A percentile compares a stretch with the other conserved stretches of the same genome.
Evolutionary conservation across 495 filamentous ascomycete species (phyloP).

Genomic region (Penicillium manginii): DNA sequence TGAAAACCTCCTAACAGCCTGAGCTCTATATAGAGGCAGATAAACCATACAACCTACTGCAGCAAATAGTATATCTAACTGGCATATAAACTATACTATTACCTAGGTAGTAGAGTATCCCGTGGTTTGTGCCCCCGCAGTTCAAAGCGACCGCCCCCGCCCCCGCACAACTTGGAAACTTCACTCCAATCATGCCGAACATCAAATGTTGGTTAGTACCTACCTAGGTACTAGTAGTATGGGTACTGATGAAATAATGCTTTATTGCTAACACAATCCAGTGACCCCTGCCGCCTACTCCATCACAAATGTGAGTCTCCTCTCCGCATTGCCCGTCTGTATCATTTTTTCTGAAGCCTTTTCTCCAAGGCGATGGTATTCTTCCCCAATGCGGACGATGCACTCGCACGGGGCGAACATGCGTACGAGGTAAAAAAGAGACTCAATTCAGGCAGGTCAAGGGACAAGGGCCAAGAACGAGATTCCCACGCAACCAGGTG

Average conservation of each 20-base stretch:
- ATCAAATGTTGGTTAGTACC: conserved; percentile 20
- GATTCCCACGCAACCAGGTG: conserved; percentile 31
- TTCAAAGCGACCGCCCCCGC: no score
- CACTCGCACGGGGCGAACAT: conserved; percentile 22
- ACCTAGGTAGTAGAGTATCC: no score
- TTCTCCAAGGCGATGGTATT: conserved; percentile 21
- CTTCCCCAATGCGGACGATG: conserved; percentile 30
- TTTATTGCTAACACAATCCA: not conserved
- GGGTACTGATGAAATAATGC: no score
- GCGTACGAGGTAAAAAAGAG: conserved; percentile 16
- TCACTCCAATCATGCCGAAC: not conserved
- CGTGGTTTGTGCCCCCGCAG: no score
- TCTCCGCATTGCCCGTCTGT: not conserved
- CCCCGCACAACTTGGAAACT: no score
- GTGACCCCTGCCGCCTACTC: conserved; percentile 30
- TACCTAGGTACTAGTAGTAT: no score
- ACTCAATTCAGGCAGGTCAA: conserved; percentile 24
- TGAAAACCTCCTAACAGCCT: no score
- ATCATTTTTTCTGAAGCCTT: not conserved
- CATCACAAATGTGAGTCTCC: conserved; percentile 28
- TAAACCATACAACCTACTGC: no score
- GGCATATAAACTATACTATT: no score
- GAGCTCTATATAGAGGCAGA: no score
- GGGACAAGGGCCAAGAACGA: conserved; percentile 15
- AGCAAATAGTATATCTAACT: no score